phyloP scores from a whole-genome alignment of 805 yeast species.

The Kurtzmaniella fragi region DNA sequence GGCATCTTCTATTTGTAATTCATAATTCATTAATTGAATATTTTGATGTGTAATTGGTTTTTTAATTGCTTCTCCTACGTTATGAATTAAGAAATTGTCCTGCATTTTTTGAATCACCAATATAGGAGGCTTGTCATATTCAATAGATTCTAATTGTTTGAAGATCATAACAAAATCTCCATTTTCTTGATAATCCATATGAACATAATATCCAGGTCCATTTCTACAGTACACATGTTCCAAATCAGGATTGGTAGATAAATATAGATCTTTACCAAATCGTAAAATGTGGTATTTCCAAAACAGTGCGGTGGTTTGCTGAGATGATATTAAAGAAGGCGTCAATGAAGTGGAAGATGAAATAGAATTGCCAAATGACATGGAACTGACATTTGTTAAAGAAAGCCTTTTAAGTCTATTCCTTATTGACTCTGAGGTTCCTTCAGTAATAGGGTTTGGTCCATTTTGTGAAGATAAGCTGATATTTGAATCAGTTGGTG shows the following conservation, averaged over 20 bases:
- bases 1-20: conserved; percentile 18
- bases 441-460: not conserved
- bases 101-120: conserved; percentile 16
- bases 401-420: not conserved
- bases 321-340: too few relatives aligned
- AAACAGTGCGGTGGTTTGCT: conserved; percentile 23
- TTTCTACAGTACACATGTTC: conserved; percentile 54
- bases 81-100: not conserved
- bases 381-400: not conserved
- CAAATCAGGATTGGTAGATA: conserved; percentile 63
- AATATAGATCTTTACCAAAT: conserved; percentile 50
- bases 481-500: not conserved
- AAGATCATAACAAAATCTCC: conserved; percentile 23
- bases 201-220: conserved; percentile 61
- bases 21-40: conserved; percentile 19
- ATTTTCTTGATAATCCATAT: conserved; percentile 15
- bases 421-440: not conserved
- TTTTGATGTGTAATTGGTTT: not conserved
- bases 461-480: not conserved
- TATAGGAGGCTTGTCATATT: conserved; percentile 15
- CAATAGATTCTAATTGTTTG: conserved; percentile 17
- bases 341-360: not conserved
- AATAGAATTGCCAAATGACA: not conserved
- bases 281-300: conserved; percentile 64
- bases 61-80: not conserved